A percentile compares a stretch with the other conserved stretches of the same genome.
phyloP scores from a whole-genome alignment of 2,329 filamentous ascomycete genomes.

The Dothideomycetes sp. region DNA sequence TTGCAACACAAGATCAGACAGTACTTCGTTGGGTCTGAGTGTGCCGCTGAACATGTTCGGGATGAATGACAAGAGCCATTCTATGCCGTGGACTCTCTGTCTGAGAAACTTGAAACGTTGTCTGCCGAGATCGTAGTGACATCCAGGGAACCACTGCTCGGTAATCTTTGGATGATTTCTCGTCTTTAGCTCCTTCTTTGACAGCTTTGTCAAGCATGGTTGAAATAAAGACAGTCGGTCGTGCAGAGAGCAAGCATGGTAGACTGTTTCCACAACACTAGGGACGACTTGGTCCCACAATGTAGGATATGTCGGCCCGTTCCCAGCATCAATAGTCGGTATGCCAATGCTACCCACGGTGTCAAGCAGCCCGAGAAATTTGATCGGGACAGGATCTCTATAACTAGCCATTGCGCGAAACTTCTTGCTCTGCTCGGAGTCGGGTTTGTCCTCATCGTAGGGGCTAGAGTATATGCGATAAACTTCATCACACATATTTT shows the following conservation, averaged over 20 bases:
- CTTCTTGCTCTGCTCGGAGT: conserved; percentile 14
- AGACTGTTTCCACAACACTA: conserved; percentile 21
- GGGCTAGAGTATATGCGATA: conserved; percentile 22
- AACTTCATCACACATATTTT: conserved; percentile 19
- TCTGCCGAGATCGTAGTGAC: conserved; percentile 26
- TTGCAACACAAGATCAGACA: conserved; percentile 20
- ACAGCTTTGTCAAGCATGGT: conserved; percentile 17
- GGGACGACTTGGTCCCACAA: conserved; percentile 25
- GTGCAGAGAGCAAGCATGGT: conserved; percentile 22
- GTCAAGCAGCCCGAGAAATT: conserved; percentile 23
- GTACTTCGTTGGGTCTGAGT: conserved; percentile 22
- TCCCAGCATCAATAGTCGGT: conserved; percentile 22
- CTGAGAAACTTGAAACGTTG: conserved; percentile 24
- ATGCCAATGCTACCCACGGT: conserved; percentile 25
- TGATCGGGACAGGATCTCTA: conserved; percentile 20
- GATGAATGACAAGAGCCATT: conserved; percentile 17
- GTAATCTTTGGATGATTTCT: conserved; percentile 13
- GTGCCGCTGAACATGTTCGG: conserved; percentile 19
- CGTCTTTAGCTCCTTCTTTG: not conserved
- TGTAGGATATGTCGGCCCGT: conserved; percentile 24
- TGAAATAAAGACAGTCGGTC: conserved; percentile 25
- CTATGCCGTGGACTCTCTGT: conserved; percentile 17
- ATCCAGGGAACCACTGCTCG: conserved; percentile 25
- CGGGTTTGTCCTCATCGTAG: conserved; percentile 18
- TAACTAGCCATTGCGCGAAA: conserved; percentile 16